Conservation (phyloP, 2,329 filamentous ascomycete genomes). For the Sordariomycetes sp. region DNA sequence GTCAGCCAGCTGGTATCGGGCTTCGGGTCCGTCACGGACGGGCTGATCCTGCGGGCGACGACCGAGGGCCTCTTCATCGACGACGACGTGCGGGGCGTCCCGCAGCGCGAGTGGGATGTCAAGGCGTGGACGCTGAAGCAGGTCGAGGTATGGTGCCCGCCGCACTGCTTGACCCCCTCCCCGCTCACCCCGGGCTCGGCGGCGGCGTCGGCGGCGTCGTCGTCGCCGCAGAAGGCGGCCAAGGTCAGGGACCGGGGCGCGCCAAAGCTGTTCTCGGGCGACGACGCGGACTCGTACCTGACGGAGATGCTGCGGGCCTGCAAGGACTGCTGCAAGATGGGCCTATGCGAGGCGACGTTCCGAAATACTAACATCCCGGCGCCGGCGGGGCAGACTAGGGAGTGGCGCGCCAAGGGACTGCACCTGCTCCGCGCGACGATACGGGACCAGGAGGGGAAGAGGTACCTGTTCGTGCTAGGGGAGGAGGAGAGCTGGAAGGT, state of each 20-base stretch:
- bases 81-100: conserved; percentile 79
- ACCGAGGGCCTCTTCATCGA: conserved; percentile 95
- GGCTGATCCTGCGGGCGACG: conserved; percentile 80
- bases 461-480: conserved; percentile 49
- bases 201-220: background rate
- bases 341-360: conserved; percentile 30
- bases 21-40: conserved; percentile 77
- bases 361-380: conserved; percentile 25
- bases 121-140: conserved; percentile 95
- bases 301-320: conserved; percentile 49
- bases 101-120: conserved; percentile 97
- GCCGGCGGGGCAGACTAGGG: conserved; percentile 31
- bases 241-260: conserved; percentile 31
- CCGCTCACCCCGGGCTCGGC: conserved; percentile 23
- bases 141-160: conserved; percentile 75
- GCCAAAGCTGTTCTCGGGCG: conserved; percentile 39
- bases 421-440: conserved; percentile 52
- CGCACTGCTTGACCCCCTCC: conserved; percentile 40
- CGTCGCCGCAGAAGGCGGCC: background rate
- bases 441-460: conserved; percentile 52
- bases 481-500: conserved; percentile 60
- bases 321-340: conserved; percentile 48
- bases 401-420: conserved; percentile 39
- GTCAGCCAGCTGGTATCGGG: conserved; percentile 81
- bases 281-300: conserved; percentile 55